Evolutionary conservation across 2,329 filamentous ascomycete species (phyloP).

Genomic region (Pseudogymnoascus sp.): DNA sequence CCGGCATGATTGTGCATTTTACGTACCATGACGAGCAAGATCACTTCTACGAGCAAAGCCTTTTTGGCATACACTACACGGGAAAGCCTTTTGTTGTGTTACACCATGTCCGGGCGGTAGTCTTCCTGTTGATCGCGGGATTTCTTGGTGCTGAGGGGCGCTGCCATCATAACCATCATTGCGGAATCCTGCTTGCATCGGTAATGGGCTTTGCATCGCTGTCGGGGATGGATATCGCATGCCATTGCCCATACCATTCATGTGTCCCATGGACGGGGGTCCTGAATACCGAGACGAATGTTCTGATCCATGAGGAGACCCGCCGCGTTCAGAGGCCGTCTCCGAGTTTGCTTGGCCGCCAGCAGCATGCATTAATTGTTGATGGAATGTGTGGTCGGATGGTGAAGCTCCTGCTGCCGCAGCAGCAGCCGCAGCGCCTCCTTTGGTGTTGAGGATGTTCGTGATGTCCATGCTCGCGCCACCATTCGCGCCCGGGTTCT

Average conservation of each 20-base stretch:
- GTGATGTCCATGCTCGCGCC: constrained; percentile 30
- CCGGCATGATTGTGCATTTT: background rate
- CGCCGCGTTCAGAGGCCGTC: constrained; percentile 28
- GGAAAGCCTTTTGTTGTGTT: constrained; percentile 60
- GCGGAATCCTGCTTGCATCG: constrained; percentile 30
- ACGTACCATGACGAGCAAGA: constrained; percentile 85
- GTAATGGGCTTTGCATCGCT: constrained; percentile 29
- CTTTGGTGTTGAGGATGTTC: constrained; percentile 32
- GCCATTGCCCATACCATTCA: constrained; percentile 24
- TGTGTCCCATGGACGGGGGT: constrained; percentile 26
- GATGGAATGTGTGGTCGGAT: constrained; percentile 29
- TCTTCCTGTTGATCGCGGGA: constrained; percentile 15
- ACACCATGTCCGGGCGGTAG: constrained; percentile 18
- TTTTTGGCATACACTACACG: constrained; percentile 84
- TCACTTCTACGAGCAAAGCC: constrained; percentile 91
- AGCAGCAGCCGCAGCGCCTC: constrained; percentile 24
- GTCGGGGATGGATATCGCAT: constrained; percentile 32
- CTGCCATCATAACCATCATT: constrained; percentile 25
- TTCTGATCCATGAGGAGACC: constrained; percentile 31
- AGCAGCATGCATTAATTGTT: constrained; percentile 28
- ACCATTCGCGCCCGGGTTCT: background rate
- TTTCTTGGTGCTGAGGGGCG: constrained; percentile 27
- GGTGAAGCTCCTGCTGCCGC: constrained; percentile 21
- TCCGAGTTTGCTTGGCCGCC: constrained; percentile 29
- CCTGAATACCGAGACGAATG: constrained; percentile 30